These are phyloP conservation scores for Trichoderma sp. DNA, from an alignment of 2,329 filamentous ascomycete genomes.

Conservation along the genomic window DNA sequence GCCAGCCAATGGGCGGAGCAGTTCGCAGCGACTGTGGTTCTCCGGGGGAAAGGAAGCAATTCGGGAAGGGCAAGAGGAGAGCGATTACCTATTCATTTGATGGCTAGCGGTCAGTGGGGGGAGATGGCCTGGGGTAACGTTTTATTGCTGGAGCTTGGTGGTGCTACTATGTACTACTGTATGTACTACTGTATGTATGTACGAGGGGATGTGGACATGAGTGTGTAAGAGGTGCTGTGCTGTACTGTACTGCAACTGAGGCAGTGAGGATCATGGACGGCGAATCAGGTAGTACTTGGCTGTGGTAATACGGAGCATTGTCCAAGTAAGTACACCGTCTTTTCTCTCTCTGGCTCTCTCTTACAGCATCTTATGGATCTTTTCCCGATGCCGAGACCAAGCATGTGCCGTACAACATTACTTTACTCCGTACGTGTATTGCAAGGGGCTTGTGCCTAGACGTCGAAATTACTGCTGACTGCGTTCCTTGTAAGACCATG, in stretches of 20 bases:
- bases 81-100: neutral
- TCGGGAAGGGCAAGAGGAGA: no score
- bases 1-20: neutral
- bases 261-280: no score
- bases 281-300: no score
- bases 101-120: conserved; percentile 3
- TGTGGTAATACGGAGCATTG: no score
- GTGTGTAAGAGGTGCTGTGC: neutral
- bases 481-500: neutral
- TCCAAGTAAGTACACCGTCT: no score
- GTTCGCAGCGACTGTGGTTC: neutral
- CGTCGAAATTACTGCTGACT: neutral
- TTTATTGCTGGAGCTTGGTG: neutral
- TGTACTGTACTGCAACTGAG: no score
- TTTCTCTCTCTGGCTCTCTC: neutral
- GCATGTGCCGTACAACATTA: neutral
- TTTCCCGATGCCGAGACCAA: neutral
- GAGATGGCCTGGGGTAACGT: neutral
- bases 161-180: no score
- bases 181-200: no score
- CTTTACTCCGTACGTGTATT: neutral
- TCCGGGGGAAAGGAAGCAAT: conserved; percentile 25
- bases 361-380: no score
- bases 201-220: no score
- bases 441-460: neutral